Percentiles rank a stretch among this genome's conserved stretches.
phyloP scores from a whole-genome alignment of 1,284 basidiomycete species.

The Phellinidium pouzarii region DNA sequence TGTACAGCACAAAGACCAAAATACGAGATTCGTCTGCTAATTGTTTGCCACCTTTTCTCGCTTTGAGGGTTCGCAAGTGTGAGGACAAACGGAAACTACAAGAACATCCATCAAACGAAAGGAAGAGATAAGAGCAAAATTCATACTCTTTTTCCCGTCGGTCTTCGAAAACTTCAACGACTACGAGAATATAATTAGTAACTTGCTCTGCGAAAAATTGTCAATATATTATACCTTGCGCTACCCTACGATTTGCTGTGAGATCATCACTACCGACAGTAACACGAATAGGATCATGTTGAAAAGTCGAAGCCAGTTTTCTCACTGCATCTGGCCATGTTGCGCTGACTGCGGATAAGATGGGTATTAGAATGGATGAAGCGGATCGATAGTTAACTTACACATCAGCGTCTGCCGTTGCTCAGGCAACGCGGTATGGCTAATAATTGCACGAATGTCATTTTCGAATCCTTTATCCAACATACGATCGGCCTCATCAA shows the following conservation, averaged over 20 bases:
- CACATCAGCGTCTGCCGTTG: slow-evolving; percentile 91
- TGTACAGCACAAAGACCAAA: slow-evolving; percentile 95
- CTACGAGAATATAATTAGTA: slow-evolving; percentile 21
- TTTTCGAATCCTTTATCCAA: slow-evolving; percentile 99
- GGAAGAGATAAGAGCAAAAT: background rate
- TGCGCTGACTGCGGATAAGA: slow-evolving; percentile 67
- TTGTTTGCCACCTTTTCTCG: slow-evolving; percentile 52
- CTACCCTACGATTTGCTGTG: slow-evolving; percentile 88
- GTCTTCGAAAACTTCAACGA: slow-evolving; percentile 88
- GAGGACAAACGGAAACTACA: slow-evolving; percentile 63
- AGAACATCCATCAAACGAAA: background rate
- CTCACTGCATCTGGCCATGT: slow-evolving; percentile 99
- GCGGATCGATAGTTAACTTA: slow-evolving; percentile 35
- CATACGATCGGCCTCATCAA: slow-evolving; percentile 99
- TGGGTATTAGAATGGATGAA: slow-evolving; percentile 1
- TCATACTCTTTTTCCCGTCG: slow-evolving; percentile 81
- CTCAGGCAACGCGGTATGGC: slow-evolving; percentile 57
- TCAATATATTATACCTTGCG: slow-evolving; percentile 39
- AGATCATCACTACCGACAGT: slow-evolving; percentile 96
- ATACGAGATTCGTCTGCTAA: slow-evolving; percentile 60
- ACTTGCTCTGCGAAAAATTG: background rate
- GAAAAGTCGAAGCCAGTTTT: slow-evolving; percentile 87
- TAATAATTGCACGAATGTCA: slow-evolving; percentile 92
- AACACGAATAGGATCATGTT: slow-evolving; percentile 79
- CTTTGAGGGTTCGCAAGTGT: slow-evolving; percentile 53